Percentiles rank a stretch among this genome's conserved stretches.
These are phyloP conservation scores for Exophiala dermatitidis DNA, from an alignment of 2,329 filamentous ascomycete genomes.

Conservation along the genomic window DNA sequence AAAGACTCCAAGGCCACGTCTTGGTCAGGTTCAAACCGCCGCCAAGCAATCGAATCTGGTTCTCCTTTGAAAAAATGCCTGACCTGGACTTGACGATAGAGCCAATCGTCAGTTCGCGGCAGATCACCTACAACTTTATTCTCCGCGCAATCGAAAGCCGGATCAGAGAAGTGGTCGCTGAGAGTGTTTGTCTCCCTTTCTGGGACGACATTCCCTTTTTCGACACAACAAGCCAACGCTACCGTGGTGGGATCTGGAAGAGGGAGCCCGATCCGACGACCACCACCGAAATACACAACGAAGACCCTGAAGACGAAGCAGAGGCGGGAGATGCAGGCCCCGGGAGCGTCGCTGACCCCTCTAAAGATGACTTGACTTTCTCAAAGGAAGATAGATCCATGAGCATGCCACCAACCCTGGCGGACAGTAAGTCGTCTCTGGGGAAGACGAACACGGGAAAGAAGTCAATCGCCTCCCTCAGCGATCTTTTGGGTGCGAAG, in stretches of 20 bases:
- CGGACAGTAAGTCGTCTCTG: constrained; percentile 35
- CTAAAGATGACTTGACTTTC: constrained; percentile 29
- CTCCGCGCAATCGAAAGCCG: constrained; percentile 88
- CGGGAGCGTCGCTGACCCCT: constrained; percentile 21
- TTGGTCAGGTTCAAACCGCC: constrained; percentile 86
- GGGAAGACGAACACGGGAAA: constrained; percentile 35
- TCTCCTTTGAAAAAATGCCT: constrained; percentile 88
- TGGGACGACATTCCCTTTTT: constrained; percentile 96
- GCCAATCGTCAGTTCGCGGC: constrained; percentile 86
- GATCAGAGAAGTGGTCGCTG: constrained; percentile 87
- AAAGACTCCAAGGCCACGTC: constrained; percentile 76
- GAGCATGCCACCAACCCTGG: constrained; percentile 34
- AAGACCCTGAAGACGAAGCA: constrained; percentile 30
- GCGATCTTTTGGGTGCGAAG: constrained; percentile 23
- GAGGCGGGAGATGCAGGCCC: constrained; percentile 17
- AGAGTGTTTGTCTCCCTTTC: constrained; percentile 84
- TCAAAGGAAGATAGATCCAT: constrained; percentile 29
- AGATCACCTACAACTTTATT: constrained; percentile 91
- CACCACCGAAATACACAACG: constrained; percentile 29
- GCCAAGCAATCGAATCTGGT: constrained; percentile 93
- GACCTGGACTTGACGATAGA: constrained; percentile 92
- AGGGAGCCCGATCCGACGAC: constrained; percentile 30
- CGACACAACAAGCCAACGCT: constrained; percentile 66
- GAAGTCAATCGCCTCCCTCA: constrained; percentile 22
- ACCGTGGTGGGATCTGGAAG: constrained; percentile 78